phyloP scores from a whole-genome alignment of 768 basidiomycete genomes.

The Rubroboletus satanas region DNA sequence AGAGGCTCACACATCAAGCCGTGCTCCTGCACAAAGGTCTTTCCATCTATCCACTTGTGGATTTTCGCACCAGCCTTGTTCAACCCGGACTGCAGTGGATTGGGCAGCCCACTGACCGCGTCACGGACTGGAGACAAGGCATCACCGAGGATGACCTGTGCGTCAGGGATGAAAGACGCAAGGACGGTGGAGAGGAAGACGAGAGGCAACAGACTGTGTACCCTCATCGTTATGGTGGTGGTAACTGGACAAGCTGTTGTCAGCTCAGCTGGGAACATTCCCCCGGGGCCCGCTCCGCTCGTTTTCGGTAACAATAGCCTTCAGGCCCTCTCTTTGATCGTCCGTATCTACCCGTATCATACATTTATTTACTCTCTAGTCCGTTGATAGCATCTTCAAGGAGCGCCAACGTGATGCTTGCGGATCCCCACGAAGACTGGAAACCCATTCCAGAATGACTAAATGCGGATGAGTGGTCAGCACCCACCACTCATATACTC shows the following conservation, averaged over 20 bases:
- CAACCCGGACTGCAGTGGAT: slow-evolving; percentile 41
- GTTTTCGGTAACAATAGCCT: not conserved
- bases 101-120: slow-evolving; percentile 35
- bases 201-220: slow-evolving; percentile 32
- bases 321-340: not conserved
- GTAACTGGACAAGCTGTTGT: not conserved
- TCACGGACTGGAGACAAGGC: slow-evolving; percentile 19
- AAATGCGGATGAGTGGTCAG: not conserved
- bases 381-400: slow-evolving; percentile 39
- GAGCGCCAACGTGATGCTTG: slow-evolving; percentile 44
- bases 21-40: slow-evolving; percentile 65
- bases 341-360: not conserved
- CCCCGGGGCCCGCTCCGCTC: not conserved
- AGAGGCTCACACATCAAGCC: slow-evolving; percentile 63
- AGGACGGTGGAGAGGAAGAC: slow-evolving; percentile 35
- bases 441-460: slow-evolving; percentile 66
- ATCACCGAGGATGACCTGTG: slow-evolving; percentile 43
- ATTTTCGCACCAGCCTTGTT: slow-evolving; percentile 43
- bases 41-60: slow-evolving; percentile 63
- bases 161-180: slow-evolving; percentile 39
- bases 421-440: slow-evolving; percentile 64
- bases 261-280: not conserved
- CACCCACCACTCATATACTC: not conserved
- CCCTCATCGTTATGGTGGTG: slow-evolving; percentile 37
- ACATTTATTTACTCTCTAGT: not conserved